These are phyloP conservation scores for Starmera stellimalicola DNA, from an alignment of 1,139 yeast species.

Conservation along the genomic window DNA sequence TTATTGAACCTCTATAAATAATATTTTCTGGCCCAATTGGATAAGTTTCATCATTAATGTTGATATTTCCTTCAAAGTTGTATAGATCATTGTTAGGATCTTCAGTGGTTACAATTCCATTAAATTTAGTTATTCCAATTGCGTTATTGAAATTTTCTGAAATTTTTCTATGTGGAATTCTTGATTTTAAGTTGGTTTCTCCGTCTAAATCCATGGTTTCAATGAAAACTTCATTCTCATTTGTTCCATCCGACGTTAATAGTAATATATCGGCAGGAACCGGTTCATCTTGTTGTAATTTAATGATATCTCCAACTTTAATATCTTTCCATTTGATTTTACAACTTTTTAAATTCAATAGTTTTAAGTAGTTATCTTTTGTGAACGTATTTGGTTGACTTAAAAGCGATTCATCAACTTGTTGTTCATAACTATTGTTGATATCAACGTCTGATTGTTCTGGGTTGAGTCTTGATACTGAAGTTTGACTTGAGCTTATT, in stretches of 20 bases:
- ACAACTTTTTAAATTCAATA: conserved; percentile 27
- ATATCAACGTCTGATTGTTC: conserved; percentile 1
- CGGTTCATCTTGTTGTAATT: conserved; percentile 75
- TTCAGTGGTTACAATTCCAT: conserved; percentile 57
- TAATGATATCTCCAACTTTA: conserved; percentile 76
- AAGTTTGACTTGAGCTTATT: conserved; percentile 6
- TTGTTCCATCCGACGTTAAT: conserved; percentile 54
- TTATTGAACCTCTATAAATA: conserved; percentile 77
- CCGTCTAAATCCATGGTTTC: conserved; percentile 99
- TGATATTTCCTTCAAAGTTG: conserved; percentile 77
- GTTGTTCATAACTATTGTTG: conserved; percentile 8
- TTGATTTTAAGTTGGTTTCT: conserved; percentile 81
- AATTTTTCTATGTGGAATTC: conserved; percentile 56
- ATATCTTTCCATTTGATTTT: conserved; percentile 62
- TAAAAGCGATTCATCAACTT: conserved; percentile 15
- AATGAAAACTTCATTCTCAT: conserved; percentile 62
- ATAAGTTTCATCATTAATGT: conserved; percentile 23
- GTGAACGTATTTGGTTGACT: conserved; percentile 16
- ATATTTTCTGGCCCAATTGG: conserved; percentile 78
- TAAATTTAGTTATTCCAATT: conserved; percentile 38
- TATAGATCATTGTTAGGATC: conserved; percentile 89
- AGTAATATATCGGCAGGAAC: conserved; percentile 84
- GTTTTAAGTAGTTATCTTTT: conserved; percentile 20
- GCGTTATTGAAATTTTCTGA: conserved; percentile 41
- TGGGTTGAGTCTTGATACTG: conserved; percentile 13